phyloP scores from a whole-genome alignment of 495 filamentous ascomycete species.

The Trichocladium antarcticum region DNA sequence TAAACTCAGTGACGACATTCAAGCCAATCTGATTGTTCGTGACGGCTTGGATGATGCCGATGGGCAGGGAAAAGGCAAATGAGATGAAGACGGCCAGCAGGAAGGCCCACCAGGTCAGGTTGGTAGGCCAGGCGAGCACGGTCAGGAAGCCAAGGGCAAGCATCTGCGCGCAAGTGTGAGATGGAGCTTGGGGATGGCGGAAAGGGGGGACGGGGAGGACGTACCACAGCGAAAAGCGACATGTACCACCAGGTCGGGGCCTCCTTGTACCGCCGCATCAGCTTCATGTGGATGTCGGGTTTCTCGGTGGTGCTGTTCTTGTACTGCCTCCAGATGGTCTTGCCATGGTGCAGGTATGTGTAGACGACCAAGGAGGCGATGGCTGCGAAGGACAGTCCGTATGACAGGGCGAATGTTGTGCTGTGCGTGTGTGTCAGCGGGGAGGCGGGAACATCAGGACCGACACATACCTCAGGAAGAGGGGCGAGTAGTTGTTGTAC shows the following conservation, averaged over 20 bases:
- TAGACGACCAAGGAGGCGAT: constrained; percentile 56
- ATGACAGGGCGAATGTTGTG: constrained; percentile 52
- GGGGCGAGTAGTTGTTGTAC: constrained; percentile 51
- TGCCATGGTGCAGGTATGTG: constrained; percentile 52
- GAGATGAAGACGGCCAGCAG: constrained; percentile 51
- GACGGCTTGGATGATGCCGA: constrained; percentile 51
- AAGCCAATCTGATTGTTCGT: constrained; percentile 59
- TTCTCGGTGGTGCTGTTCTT: constrained; percentile 48
- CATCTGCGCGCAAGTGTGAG: constrained; percentile 38
- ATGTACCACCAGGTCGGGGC: constrained; percentile 49
- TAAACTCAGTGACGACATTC: constrained; percentile 60
- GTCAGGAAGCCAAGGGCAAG: constrained; percentile 51
- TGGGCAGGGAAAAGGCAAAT: constrained; percentile 43
- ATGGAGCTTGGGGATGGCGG: constrained; percentile 16
- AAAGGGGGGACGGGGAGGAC: neutral
- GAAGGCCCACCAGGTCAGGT: constrained; percentile 57
- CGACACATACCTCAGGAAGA: constrained; percentile 43
- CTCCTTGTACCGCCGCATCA: constrained; percentile 50
- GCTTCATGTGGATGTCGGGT: constrained; percentile 50
- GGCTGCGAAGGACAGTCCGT: constrained; percentile 61
- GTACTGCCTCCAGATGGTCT: constrained; percentile 49
- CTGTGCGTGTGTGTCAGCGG: constrained; percentile 23
- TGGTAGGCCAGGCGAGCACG: constrained; percentile 54
- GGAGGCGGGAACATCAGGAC: neutral
- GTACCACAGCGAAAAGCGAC: constrained; percentile 35